These are phyloP conservation scores for Saccharomycopsis synnaedendra DNA, from an alignment of 805 yeast genomes.

Conservation along the genomic window DNA sequence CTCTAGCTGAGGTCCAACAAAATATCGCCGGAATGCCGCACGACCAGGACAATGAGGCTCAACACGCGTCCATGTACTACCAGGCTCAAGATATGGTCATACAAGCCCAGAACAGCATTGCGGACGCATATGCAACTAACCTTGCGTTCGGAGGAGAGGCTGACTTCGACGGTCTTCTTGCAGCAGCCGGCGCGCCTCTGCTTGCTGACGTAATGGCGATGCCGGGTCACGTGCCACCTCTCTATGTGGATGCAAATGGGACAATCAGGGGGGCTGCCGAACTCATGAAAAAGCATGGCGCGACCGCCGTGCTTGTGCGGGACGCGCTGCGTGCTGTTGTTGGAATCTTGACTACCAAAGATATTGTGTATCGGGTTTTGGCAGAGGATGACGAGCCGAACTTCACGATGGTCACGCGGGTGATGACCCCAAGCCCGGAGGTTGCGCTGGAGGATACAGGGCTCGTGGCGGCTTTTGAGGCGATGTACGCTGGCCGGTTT, in stretches of 20 bases:
- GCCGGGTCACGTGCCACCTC: constrained; percentile 22
- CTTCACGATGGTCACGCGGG: constrained; percentile 29
- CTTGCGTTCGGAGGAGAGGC: constrained; percentile 16
- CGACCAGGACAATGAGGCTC: constrained; percentile 12
- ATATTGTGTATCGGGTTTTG: constrained; percentile 31
- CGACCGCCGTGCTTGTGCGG: constrained; percentile 31
- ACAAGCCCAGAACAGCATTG: constrained; percentile 13
- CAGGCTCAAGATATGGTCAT: constrained; percentile 17
- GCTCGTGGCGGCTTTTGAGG: constrained; percentile 31
- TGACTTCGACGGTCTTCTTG: constrained; percentile 28
- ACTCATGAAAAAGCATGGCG: constrained; percentile 26
- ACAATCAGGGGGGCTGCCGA: constrained; percentile 29
- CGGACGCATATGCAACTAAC: constrained; percentile 12
- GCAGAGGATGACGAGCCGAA: constrained; percentile 26
- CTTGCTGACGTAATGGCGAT: constrained; percentile 22
- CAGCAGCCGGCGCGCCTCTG: constrained; percentile 32
- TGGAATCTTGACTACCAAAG: constrained; percentile 37
- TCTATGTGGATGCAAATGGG: constrained; percentile 26
- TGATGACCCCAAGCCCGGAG: constrained; percentile 35
- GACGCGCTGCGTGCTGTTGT: constrained; percentile 28
- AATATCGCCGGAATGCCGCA: constrained; percentile 20
- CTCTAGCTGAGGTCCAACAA: constrained; percentile 22
- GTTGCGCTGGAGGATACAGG: constrained; percentile 29
- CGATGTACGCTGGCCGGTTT: constrained; percentile 37
- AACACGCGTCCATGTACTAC: constrained; percentile 16